phyloP scores from a whole-genome alignment of 306 rosid species.

The Cucurbita maxima region DNA sequence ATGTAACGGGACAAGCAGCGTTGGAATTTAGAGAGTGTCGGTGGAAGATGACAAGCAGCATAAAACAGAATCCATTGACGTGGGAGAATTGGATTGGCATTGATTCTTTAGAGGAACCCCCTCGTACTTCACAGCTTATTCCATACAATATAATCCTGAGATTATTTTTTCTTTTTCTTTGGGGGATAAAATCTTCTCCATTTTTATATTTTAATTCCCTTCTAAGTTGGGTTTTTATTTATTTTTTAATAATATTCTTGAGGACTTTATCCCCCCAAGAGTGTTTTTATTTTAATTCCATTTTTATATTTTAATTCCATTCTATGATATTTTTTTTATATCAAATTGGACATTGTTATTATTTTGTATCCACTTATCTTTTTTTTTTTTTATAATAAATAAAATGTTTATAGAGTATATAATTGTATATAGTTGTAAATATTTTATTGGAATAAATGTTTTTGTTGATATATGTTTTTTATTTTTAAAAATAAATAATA shows the following conservation, averaged over 20 bases:
- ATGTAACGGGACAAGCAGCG: too few relatives aligned
- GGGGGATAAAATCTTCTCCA: background rate
- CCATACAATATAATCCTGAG: conserved; percentile 4
- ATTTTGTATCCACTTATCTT: background rate
- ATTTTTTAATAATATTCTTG: background rate
- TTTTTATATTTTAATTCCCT: background rate
- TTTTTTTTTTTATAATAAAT: too few relatives aligned
- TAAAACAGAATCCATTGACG: background rate
- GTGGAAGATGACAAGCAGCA: conserved; percentile 4
- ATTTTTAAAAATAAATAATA: too few relatives aligned
- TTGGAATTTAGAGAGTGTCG: background rate
- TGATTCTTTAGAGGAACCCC: background rate
- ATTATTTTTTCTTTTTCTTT: background rate
- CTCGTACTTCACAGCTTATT: conserved; percentile 1
- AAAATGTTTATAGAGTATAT: too few relatives aligned
- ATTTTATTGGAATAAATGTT: too few relatives aligned
- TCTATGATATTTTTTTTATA: background rate
- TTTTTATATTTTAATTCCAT: background rate
- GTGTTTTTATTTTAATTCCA: background rate
- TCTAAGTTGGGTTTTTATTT: background rate
- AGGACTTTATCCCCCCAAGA: too few relatives aligned
- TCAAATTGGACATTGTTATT: background rate
- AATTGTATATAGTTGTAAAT: too few relatives aligned
- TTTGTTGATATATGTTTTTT: too few relatives aligned
- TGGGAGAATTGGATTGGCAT: background rate